Conservation (phyloP, 176 grass and related monocot genomes). For the Canna indica region DNA sequence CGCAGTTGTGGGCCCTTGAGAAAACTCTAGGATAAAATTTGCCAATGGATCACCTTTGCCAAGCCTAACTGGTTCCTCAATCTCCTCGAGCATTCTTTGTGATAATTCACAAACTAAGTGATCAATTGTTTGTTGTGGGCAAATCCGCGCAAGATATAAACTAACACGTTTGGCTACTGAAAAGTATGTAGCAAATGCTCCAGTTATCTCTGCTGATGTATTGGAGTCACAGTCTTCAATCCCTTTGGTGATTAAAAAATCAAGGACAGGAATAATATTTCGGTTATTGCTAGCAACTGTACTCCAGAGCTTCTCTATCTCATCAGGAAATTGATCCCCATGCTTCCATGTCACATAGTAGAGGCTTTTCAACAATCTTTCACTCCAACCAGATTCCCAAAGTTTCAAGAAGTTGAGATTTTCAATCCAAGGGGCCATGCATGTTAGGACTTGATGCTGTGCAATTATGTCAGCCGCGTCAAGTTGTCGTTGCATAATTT, state of each 20-base stretch:
- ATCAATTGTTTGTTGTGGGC: constrained; percentile 91
- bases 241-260: constrained; percentile 92
- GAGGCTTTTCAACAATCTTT: constrained; percentile 85
- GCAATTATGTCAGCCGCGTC: constrained; percentile 95
- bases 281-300: constrained; percentile 91
- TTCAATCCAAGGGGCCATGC: constrained; percentile 98
- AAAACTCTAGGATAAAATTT: constrained; percentile 84
- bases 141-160: constrained; percentile 94
- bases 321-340: constrained; percentile 95
- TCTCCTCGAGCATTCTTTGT: constrained; percentile 91
- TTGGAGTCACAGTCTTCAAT: constrained; percentile 95
- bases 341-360: constrained; percentile 99
- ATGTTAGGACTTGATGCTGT: constrained; percentile 96
- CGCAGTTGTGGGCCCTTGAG: constrained; percentile 62
- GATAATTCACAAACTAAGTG: constrained; percentile 94
- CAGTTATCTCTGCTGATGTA: constrained; percentile 90
- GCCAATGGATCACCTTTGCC: constrained; percentile 63
- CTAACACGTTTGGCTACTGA: constrained; percentile 94
- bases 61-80: constrained; percentile 54
- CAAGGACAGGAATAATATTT: constrained; percentile 95
- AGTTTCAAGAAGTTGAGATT: constrained; percentile 90
- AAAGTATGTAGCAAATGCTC: constrained; percentile 93
- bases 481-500: constrained; percentile 98
- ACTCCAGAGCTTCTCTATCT: constrained; percentile 98
- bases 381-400: constrained; percentile 86